These are phyloP conservation scores for Phyllosticta citribraziliensis DNA, from an alignment of 2,329 filamentous ascomycete species.

Conservation along the genomic window DNA sequence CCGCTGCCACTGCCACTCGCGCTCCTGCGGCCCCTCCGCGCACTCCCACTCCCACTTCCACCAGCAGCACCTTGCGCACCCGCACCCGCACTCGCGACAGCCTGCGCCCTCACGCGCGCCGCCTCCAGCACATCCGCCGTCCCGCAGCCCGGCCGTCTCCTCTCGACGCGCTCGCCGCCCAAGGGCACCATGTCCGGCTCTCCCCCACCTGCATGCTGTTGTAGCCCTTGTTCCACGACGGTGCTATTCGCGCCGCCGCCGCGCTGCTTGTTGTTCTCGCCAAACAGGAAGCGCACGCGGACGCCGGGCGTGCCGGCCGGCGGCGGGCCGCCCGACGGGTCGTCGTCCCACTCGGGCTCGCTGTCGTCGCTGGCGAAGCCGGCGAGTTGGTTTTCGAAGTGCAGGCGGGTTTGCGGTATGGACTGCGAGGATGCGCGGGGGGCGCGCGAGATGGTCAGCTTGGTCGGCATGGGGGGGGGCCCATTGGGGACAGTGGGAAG, in stretches of 20 bases:
- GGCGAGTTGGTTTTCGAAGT: conserved; percentile 22
- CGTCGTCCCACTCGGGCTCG: conserved; percentile 10
- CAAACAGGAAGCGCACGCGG: neutral
- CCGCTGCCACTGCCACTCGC: neutral
- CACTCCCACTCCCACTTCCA: too few species aligned
- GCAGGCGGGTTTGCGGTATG: conserved; percentile 21
- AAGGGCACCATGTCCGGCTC: neutral
- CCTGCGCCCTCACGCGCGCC: too few species aligned
- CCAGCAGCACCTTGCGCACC: too few species aligned
- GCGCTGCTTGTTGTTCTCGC: neutral
- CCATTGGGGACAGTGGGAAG: neutral
- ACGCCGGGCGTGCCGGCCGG: neutral
- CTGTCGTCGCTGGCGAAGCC: conserved; percentile 15
- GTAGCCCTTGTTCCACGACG: too few species aligned
- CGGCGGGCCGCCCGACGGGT: neutral
- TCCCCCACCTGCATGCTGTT: too few species aligned
- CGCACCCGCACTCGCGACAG: too few species aligned
- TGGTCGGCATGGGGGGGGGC: too few species aligned
- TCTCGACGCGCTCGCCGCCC: neutral
- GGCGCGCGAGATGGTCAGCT: too few species aligned
- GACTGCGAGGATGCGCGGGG: conserved; percentile 14
- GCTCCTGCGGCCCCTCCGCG: neutral
- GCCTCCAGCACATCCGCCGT: too few species aligned
- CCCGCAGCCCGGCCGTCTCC: neutral
- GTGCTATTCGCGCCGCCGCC: too few species aligned